Evolutionary conservation across 106 monocot genomes (phyloP), one percentile per base, ranked within the genome.

Genomic region (Dendrobium huoshanense): DNA sequence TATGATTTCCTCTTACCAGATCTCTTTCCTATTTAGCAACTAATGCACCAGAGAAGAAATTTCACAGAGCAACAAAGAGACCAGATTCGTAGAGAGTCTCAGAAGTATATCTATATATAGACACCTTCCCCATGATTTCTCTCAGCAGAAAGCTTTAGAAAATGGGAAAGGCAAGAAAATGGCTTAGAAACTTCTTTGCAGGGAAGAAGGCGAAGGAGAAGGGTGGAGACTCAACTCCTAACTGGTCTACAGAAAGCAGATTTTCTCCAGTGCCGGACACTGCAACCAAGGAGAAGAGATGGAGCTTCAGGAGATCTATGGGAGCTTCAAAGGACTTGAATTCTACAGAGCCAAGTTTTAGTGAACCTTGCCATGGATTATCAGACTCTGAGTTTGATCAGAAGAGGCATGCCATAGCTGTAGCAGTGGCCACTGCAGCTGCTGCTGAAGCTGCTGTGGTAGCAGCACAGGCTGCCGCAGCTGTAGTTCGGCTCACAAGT

Each of bases 381-480:
- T 79, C 75, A 10, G 88, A 86, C 29, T 55, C 79, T 3, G 83
- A 79, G 47, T 67, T 79, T 25, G 79, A 83, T 4, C 80, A 74
- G 43, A 85, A 85, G 47, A 59, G 76, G 51, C 83, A 82, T 9
- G 86, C 82, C 5, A 77, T 84, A 78, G 84, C 86, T 1, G 85
- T 87, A 29, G 90, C 88, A 0, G 85, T 75, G 24, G 88, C 88
- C 15, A 85, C 86, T 9, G 89, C 84, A 4, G 88, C 86, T 10
- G 90, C 86, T 0, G 84, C 86, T 0, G 90, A 90, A 55, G 90
- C 88, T 5, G 92, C 90, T 2, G 84, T 83, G 25, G 92, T 84
- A 0, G 92, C 86, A 0, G 86, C 84, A 25, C 88, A 88, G 55
- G 92, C 88, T 4, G 92, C 90, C 0, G 88, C 88, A 13, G 88